Conservation (phyloP, 2,329 filamentous ascomycete genomes). For the Reticulascus tulasneorum region DNA sequence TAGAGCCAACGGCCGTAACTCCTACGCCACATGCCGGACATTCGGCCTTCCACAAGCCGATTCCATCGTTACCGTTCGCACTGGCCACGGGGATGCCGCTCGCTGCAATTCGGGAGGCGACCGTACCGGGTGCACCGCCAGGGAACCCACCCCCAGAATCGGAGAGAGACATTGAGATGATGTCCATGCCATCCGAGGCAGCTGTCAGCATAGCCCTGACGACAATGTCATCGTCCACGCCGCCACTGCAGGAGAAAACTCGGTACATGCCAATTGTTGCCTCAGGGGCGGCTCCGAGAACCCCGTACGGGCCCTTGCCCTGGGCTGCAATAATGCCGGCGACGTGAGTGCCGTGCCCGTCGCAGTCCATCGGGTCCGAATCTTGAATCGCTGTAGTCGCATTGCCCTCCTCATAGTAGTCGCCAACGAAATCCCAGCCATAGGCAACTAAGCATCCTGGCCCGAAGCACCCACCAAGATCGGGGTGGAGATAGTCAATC, state of each 20-base stretch:
- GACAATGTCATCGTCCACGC: constrained; percentile 10
- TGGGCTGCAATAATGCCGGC: constrained; percentile 4
- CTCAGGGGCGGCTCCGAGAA: constrained; percentile 20
- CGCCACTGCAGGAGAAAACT: constrained; percentile 12
- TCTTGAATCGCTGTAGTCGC: constrained; percentile 2
- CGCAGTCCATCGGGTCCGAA: constrained; percentile 8
- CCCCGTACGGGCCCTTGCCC: constrained; percentile 13
- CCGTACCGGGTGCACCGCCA: too few species aligned
- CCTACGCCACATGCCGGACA: not conserved
- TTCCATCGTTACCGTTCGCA: too few species aligned
- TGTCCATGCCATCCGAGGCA: constrained; percentile 20
- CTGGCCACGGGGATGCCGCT: too few species aligned
- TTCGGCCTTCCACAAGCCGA: not conserved
- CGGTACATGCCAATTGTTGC: constrained; percentile 18
- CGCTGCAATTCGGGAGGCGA: too few species aligned
- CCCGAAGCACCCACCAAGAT: constrained; percentile 50
- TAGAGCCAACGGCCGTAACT: constrained; percentile 4
- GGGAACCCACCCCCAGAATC: too few species aligned
- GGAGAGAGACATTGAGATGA: constrained; percentile 23
- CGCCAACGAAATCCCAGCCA: constrained; percentile 44
- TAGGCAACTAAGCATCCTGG: constrained; percentile 40
- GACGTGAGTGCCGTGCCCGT: constrained; percentile 5
- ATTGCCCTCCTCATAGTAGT: constrained; percentile 21
- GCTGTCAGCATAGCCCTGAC: constrained; percentile 22
- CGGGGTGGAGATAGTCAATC: constrained; percentile 48